These are phyloP conservation scores for Lindgomyces ingoldianus DNA, from an alignment of 495 filamentous ascomycete species.

Conservation along the genomic window DNA sequence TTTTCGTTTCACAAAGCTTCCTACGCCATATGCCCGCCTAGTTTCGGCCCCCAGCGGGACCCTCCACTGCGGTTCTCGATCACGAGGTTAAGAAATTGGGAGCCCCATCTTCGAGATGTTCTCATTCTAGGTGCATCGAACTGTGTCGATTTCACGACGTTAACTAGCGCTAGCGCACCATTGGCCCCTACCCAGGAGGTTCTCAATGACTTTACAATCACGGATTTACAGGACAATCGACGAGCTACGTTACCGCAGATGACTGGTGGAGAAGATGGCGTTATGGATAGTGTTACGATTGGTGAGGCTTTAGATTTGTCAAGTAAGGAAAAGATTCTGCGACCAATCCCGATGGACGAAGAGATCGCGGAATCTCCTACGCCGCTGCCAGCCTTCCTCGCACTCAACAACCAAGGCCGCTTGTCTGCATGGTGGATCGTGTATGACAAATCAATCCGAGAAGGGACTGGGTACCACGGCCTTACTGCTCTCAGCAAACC, in stretches of 20 bases:
- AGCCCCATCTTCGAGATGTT: constrained; percentile 73
- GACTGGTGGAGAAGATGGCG: constrained; percentile 54
- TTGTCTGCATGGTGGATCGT: constrained; percentile 87
- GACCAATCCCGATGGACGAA: constrained; percentile 71
- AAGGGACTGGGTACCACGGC: constrained; percentile 69
- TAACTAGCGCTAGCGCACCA: constrained; percentile 69
- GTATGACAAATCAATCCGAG: constrained; percentile 80
- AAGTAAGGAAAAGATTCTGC: constrained; percentile 70
- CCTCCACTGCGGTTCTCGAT: constrained; percentile 74
- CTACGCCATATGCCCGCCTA: constrained; percentile 66
- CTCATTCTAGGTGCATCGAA: constrained; percentile 81
- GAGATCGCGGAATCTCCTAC: constrained; percentile 74
- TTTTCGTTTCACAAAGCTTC: constrained; percentile 72
- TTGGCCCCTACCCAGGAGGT: constrained; percentile 56
- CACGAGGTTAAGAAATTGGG: constrained; percentile 71
- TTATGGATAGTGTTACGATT: constrained; percentile 65
- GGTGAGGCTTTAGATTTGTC: constrained; percentile 83
- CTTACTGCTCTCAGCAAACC: constrained; percentile 46
- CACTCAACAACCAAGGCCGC: constrained; percentile 86
- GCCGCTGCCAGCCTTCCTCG: constrained; percentile 82
- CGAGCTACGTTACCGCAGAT: constrained; percentile 67
- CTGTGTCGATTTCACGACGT: constrained; percentile 71
- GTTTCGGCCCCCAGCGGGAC: constrained; percentile 53
- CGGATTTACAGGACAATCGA: constrained; percentile 73
- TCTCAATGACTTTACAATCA: constrained; percentile 67